A percentile compares a stretch with the other conserved stretches of the same genome.
These are phyloP conservation scores for Teunomyces gatunensis DNA, from an alignment of 805 yeast species.

Conservation along the genomic window DNA sequence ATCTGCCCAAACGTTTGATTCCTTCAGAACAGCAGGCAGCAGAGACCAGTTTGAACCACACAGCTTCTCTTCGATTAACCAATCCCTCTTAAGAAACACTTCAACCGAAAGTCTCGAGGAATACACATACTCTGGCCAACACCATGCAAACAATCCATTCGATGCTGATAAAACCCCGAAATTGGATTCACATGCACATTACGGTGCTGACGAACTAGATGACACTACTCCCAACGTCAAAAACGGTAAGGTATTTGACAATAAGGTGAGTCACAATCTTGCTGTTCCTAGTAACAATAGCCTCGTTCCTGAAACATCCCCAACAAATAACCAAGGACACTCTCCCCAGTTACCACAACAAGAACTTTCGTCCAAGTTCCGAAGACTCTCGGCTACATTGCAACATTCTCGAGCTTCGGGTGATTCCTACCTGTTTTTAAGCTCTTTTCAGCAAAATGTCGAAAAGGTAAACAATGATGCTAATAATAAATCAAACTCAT, in stretches of 20 bases:
- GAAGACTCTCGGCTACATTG: slow-evolving; percentile 35
- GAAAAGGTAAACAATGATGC: slow-evolving; percentile 21
- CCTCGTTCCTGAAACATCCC: background rate
- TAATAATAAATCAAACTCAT: slow-evolving; percentile 2
- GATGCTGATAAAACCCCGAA: slow-evolving; percentile 35
- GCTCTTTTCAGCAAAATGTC: slow-evolving; percentile 38
- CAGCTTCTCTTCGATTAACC: slow-evolving; percentile 35
- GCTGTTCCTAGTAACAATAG: background rate
- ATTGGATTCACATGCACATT: slow-evolving; percentile 11
- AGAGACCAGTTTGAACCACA: slow-evolving; percentile 10
- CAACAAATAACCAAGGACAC: background rate
- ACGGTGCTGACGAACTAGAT: slow-evolving; percentile 14
- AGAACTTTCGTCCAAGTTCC: slow-evolving; percentile 33
- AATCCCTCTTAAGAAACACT: slow-evolving; percentile 25
- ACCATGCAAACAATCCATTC: background rate
- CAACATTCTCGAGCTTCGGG: slow-evolving; percentile 33
- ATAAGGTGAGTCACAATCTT: slow-evolving; percentile 8
- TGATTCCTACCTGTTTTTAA: slow-evolving; percentile 41
- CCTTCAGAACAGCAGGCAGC: slow-evolving; percentile 28
- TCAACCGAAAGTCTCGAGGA: slow-evolving; percentile 4
- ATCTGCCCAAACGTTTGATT: slow-evolving; percentile 24
- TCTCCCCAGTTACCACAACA: slow-evolving; percentile 27
- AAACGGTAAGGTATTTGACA: slow-evolving; percentile 8
- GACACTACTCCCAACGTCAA: slow-evolving; percentile 31
- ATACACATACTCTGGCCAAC: slow-evolving; percentile 1